A percentile compares a stretch with the other conserved stretches of the same genome.
Evolutionary conservation across 1,284 basidiomycete genomes (phyloP).

Genomic region (Microbotryum lychnidis-dioicae): DNA sequence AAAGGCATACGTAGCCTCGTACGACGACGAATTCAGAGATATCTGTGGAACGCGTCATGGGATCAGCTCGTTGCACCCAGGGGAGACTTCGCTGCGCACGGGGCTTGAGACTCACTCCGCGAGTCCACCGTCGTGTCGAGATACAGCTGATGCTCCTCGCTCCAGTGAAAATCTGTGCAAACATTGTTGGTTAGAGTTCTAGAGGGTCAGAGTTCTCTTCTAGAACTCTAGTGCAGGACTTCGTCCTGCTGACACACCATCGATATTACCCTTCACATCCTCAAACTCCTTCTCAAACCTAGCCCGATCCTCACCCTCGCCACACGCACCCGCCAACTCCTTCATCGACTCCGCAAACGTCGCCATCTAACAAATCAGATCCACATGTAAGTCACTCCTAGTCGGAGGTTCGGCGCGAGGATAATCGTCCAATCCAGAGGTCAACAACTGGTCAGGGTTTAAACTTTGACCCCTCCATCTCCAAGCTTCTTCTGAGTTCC

Average conservation of each 20-base stretch:
- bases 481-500: slow-evolving; percentile 79
- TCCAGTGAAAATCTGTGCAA: slow-evolving; percentile 78
- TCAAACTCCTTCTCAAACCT: slow-evolving; percentile 68
- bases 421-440: slow-evolving; percentile 92
- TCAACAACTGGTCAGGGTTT: slow-evolving; percentile 66
- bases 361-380: slow-evolving; percentile 90
- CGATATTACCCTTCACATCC: slow-evolving; percentile 55
- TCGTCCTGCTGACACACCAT: slow-evolving; percentile 50
- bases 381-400: slow-evolving; percentile 82
- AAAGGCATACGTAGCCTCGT: slow-evolving; percentile 77
- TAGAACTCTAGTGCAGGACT: too few species aligned
- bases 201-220: neutral
- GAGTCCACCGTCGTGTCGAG: slow-evolving; percentile 76
- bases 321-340: slow-evolving; percentile 70
- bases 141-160: slow-evolving; percentile 77
- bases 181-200: neutral
- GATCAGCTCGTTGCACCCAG: too few species aligned
- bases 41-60: too few species aligned
- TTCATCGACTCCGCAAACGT: slow-evolving; percentile 84
- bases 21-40: too few species aligned
- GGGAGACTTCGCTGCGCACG: too few species aligned
- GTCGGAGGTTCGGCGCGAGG: slow-evolving; percentile 73
- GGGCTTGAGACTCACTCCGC: slow-evolving; percentile 51
- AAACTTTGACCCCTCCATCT: slow-evolving; percentile 79
- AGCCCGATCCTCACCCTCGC: slow-evolving; percentile 61